These are phyloP conservation scores for Vinca minor DNA, from an alignment of 257 asterid genomes.

Conservation along the genomic window DNA sequence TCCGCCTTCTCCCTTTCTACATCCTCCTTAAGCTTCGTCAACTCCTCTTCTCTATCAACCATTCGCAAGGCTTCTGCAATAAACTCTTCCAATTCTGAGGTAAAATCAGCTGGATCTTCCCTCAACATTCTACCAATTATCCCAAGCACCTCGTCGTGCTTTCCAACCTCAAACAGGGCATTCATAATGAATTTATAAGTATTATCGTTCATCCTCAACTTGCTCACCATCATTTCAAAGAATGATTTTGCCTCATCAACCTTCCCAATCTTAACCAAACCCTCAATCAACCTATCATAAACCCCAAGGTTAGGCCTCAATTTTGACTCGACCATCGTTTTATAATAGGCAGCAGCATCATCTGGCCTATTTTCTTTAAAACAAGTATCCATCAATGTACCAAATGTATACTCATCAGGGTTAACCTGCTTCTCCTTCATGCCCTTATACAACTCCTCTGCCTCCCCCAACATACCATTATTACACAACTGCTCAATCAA, in stretches of 20 bases:
- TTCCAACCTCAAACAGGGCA: slow-evolving; percentile 51
- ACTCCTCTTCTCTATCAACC: slow-evolving; percentile 70
- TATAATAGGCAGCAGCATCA: slow-evolving; percentile 67
- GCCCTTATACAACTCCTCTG: slow-evolving; percentile 67
- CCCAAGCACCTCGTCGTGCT: slow-evolving; percentile 64
- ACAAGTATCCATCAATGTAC: slow-evolving; percentile 75
- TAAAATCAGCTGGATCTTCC: slow-evolving; percentile 74
- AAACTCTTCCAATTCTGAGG: slow-evolving; percentile 63
- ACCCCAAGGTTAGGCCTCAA: slow-evolving; percentile 70
- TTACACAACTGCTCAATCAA: slow-evolving; percentile 75
- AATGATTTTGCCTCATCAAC: slow-evolving; percentile 73
- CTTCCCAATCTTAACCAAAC: slow-evolving; percentile 69
- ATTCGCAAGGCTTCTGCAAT: slow-evolving; percentile 56
- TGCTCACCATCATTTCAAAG: slow-evolving; percentile 74
- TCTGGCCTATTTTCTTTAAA: slow-evolving; percentile 62
- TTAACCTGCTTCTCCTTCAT: slow-evolving; percentile 58
- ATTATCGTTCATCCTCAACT: slow-evolving; percentile 75
- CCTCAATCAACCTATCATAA: slow-evolving; percentile 62
- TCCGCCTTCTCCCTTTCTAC: slow-evolving; percentile 65
- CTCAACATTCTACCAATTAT: slow-evolving; percentile 59
- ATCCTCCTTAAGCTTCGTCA: slow-evolving; percentile 49
- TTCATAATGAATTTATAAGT: slow-evolving; percentile 65
- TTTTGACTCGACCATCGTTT: slow-evolving; percentile 71
- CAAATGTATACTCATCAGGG: slow-evolving; percentile 82
- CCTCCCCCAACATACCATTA: slow-evolving; percentile 53